Evolutionary conservation across 805 yeast genomes (phyloP), one percentile per base, ranked within the genome.

Genomic region (Candida methanosorbosa): DNA sequence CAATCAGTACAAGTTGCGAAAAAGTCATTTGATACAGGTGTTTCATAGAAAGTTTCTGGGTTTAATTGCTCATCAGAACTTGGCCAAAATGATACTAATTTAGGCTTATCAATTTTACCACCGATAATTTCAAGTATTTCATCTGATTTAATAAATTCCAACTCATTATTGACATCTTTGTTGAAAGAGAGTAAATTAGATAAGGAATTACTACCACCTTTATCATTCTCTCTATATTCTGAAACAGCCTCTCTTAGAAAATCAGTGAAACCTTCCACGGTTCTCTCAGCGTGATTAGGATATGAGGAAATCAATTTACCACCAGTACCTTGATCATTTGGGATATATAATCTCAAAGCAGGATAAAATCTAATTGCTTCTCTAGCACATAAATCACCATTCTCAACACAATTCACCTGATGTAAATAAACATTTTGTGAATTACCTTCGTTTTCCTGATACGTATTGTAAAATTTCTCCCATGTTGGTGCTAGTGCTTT

Each of bases 361-460:
- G 98, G 98, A 52, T 72, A 88, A n/a, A 63, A 70, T 15, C 38
- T 46, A 37, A 90, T 70, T 3, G 68, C 66, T 56, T 84, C 83
- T 18, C 76, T 62, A 8, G 59, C 64, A 58, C 98, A 92, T 35
- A 92, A 63, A 53, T 90, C 97, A 11, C 95, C 96, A 49, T 80
- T 71, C 31, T 74, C 84, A 8, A 82, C 71, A 60, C 98, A 92
- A 57, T 92, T 77, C 24, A 92, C 94, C 50, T 83, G 90, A 38
- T 74, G 67, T 68, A 87, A 71, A 16, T 64, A 64, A 13, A 80
- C 64, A 2, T 65, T 64, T 33, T 71, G 44, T 8, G 56, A 45
- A 14, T 61, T 50, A 30, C 69, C 67, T 26, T 72, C 77, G 27
- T 71, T 75, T 9, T 57, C 52, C 25, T 66, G 55, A 45, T 73